These are phyloP conservation scores for Stereocaulon alpinum DNA, from an alignment of 495 filamentous ascomycete genomes.

Conservation along the genomic window DNA sequence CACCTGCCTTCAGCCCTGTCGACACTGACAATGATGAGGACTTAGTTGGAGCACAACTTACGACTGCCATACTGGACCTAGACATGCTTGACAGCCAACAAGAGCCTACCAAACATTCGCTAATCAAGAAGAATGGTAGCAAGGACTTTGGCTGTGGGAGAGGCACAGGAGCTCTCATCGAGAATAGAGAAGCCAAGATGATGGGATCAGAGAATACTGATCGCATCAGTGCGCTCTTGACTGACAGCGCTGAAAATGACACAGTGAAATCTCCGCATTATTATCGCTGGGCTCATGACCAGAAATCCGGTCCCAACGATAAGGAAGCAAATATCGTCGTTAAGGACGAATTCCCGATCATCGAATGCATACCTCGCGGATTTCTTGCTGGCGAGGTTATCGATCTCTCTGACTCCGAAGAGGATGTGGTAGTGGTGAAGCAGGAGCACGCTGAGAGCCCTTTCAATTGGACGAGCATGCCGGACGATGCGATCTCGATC, in stretches of 20 bases:
- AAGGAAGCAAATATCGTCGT: neutral
- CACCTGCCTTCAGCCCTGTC: neutral
- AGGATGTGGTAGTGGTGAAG: too few relatives aligned
- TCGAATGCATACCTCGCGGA: neutral
- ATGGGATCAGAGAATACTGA: neutral
- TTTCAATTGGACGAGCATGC: neutral
- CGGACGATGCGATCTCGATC: neutral
- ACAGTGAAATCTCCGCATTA: too few relatives aligned
- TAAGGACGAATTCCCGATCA: neutral
- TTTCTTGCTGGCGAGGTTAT: neutral
- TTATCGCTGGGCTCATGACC: too few relatives aligned
- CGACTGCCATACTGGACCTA: too few relatives aligned
- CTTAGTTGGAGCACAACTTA: too few relatives aligned
- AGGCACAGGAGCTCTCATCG: too few relatives aligned
- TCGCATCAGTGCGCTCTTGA: neutral
- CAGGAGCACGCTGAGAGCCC: too few relatives aligned
- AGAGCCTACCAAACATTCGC: neutral
- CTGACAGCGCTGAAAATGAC: too few relatives aligned
- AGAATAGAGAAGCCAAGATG: too few relatives aligned
- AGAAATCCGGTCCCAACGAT: neutral
- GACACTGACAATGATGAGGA: neutral
- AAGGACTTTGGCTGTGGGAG: too few relatives aligned
- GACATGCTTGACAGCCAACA: too few relatives aligned
- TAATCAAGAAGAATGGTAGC: too few relatives aligned
- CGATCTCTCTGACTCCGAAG: neutral